These are phyloP conservation scores for Chaetomium fimeti DNA, from an alignment of 495 filamentous ascomycete species.

Conservation along the genomic window DNA sequence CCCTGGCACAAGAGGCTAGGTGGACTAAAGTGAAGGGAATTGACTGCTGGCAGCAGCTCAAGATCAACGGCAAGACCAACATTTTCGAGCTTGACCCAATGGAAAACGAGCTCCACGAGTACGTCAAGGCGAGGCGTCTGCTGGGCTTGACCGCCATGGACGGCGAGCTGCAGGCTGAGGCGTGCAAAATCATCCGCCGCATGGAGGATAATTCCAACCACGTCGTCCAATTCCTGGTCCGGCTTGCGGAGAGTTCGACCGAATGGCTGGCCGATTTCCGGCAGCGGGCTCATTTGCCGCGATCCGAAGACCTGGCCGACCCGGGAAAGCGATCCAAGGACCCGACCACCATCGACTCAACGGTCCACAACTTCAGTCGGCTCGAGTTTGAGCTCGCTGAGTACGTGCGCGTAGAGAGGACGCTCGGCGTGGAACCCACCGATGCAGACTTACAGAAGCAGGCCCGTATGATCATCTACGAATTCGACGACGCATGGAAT, in stretches of 20 bases:
- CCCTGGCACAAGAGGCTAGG: conserved; percentile 34
- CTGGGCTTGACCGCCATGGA: conserved; percentile 56
- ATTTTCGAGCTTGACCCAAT: conserved; percentile 50
- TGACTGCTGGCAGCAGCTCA: conserved; percentile 38
- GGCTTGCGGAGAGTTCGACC: conserved; percentile 43
- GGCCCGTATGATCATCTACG: conserved; percentile 64
- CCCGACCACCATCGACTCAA: conserved; percentile 52
- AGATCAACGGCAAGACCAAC: conserved; percentile 49
- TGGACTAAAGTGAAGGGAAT: conserved; percentile 14
- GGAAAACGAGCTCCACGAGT: conserved; percentile 50
- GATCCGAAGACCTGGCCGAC: conserved; percentile 48
- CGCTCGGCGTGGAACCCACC: conserved; percentile 53
- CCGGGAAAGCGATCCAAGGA: conserved; percentile 49
- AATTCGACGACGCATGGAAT: conserved; percentile 66
- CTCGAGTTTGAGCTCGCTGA: conserved; percentile 59
- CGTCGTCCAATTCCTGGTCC: conserved; percentile 50
- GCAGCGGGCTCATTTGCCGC: conserved; percentile 49
- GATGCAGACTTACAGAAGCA: conserved; percentile 63
- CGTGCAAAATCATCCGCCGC: conserved; percentile 50
- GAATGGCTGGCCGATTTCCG: conserved; percentile 51
- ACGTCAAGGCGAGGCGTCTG: conserved; percentile 47
- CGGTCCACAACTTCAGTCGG: conserved; percentile 53
- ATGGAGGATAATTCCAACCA: conserved; percentile 50
- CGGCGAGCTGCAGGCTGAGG: conserved; percentile 51
- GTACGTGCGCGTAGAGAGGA: conserved; percentile 51